Evolutionary conservation across 78 protist genomes (phyloP).

Genomic region (Polysphondylium violaceum): DNA sequence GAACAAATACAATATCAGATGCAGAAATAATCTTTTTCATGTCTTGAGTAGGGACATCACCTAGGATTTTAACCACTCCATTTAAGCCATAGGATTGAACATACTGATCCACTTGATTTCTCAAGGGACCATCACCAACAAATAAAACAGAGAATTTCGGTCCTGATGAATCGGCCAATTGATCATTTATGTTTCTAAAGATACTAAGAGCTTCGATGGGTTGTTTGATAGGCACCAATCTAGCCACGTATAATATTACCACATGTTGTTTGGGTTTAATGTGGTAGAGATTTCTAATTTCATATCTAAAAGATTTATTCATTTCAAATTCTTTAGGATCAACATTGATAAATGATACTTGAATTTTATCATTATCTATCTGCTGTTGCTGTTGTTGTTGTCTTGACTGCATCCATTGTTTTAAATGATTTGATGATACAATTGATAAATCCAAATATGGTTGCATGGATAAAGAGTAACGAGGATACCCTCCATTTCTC

Average conservation of each 20-base stretch:
- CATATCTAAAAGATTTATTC: not conserved
- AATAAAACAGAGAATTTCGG: slow-evolving; percentile 19
- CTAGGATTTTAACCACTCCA: slow-evolving; percentile 27
- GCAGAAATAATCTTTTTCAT: slow-evolving; percentile 30
- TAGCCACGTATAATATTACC: slow-evolving; percentile 50
- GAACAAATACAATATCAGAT: slow-evolving; percentile 56
- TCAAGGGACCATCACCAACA: slow-evolving; percentile 60
- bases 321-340: slow-evolving; percentile 33
- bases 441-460: not conserved
- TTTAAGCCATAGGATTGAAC: slow-evolving; percentile 20
- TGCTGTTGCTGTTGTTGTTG: not conserved
- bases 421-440: slow-evolving; percentile 65
- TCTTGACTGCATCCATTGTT: slow-evolving; percentile 25
- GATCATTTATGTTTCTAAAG: slow-evolving; percentile 13
- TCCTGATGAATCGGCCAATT: not conserved
- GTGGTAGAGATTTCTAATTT: not conserved
- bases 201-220: slow-evolving; percentile 33
- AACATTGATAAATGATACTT: slow-evolving; percentile 27
- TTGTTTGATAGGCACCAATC: slow-evolving; percentile 38
- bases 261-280: not conserved
- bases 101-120: slow-evolving; percentile 24
- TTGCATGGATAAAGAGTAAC: slow-evolving; percentile 34
- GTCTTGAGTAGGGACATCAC: slow-evolving; percentile 48
- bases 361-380: not conserved
- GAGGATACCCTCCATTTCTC: slow-evolving; percentile 74